Conservation (phyloP, 441 rosid genomes). For the Adansonia rubrostipa region DNA sequence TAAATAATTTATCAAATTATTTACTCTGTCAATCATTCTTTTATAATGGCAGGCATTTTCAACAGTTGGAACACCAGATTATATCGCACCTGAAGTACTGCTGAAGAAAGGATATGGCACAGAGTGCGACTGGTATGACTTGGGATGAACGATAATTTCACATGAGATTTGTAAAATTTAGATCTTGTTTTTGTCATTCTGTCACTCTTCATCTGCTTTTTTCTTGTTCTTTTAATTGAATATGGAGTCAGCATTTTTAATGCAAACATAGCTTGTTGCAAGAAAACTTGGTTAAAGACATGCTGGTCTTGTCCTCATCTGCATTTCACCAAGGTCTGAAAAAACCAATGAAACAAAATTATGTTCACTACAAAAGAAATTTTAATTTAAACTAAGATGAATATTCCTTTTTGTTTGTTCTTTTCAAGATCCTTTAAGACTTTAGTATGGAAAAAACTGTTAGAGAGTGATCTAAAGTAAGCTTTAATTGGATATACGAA, state of each 20-base stretch:
- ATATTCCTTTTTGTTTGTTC: not conserved
- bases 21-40: not conserved
- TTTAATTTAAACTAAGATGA: not conserved
- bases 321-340: not conserved
- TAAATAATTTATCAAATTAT: not conserved
- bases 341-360: not conserved
- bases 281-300: not conserved
- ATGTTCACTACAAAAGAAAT: not conserved
- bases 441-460: not conserved
- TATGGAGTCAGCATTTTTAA: not conserved
- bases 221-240: not conserved
- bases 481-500: slow-evolving; percentile 8
- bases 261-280: not conserved
- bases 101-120: slow-evolving; percentile 95
- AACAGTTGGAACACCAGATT: slow-evolving; percentile 97
- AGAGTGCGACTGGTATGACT: slow-evolving; percentile 92
- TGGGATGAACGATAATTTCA: slow-evolving; percentile 20
- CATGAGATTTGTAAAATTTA: slow-evolving; percentile 10
- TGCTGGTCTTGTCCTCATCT: not conserved
- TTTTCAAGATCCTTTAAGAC: not conserved
- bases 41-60: slow-evolving; percentile 72
- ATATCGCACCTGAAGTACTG: slow-evolving; percentile 96
- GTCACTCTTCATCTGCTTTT: not conserved
- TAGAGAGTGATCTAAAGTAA: not conserved
- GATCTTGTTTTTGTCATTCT: slow-evolving; percentile 18